phyloP scores from a whole-genome alignment of 306 rosid genomes.

The Vigna reflexopilosa region DNA sequence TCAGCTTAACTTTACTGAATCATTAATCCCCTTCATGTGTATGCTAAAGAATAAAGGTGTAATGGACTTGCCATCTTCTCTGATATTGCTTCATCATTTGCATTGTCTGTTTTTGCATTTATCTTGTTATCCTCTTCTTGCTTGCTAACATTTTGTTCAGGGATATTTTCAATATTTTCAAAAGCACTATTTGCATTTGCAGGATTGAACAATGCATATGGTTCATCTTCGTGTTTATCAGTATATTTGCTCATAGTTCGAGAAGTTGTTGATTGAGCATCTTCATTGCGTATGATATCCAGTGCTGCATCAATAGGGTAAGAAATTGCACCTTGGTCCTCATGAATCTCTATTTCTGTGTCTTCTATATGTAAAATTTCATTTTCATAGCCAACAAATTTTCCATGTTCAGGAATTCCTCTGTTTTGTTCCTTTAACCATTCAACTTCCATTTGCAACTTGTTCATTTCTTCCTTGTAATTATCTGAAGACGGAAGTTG shows the following conservation, averaged over 20 bases:
- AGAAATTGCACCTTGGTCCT: constrained; percentile 66
- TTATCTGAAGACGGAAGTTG: constrained; percentile 58
- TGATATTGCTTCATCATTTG: constrained; percentile 59
- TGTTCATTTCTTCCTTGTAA: constrained; percentile 83
- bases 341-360: constrained; percentile 70
- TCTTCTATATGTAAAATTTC: constrained; percentile 61
- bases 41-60: constrained; percentile 23
- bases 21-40: too few species aligned
- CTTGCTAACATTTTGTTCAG: constrained; percentile 51
- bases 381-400: constrained; percentile 50
- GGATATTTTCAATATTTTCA: constrained; percentile 53
- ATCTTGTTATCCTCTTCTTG: constrained; percentile 46
- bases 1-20: too few species aligned
- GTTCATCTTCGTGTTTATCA: constrained; percentile 55
- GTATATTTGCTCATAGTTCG: constrained; percentile 48
- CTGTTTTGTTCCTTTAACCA: constrained; percentile 56
- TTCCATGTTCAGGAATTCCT: constrained; percentile 45
- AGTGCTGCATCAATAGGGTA: constrained; percentile 46
- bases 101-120: constrained; percentile 48
- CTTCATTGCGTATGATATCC: constrained; percentile 46
- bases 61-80: constrained; percentile 71
- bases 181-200: constrained; percentile 45
- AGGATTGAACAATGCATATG: constrained; percentile 44
- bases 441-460: constrained; percentile 73
- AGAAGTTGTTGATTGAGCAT: constrained; percentile 46